Conservation (phyloP, 257 asterid species). For the Paulownia fortunei region DNA sequence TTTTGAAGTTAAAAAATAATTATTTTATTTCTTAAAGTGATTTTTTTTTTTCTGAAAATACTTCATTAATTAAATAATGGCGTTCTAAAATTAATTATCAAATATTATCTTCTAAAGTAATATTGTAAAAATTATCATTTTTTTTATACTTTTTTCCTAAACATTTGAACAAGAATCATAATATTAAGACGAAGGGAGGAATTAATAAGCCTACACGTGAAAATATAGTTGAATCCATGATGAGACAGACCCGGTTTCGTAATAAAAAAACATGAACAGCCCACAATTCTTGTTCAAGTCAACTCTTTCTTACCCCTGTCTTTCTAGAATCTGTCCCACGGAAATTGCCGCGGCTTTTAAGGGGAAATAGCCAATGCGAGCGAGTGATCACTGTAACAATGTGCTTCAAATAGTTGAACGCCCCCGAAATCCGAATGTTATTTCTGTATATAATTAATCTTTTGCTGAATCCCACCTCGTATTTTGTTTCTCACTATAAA, state of each 20-base stretch:
- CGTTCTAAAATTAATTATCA: too few relatives aligned
- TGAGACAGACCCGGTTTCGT: too few relatives aligned
- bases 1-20: too few relatives aligned
- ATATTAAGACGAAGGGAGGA: too few relatives aligned
- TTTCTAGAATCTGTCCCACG: neutral
- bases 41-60: too few relatives aligned
- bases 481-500: constrained; percentile 12
- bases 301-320: neutral
- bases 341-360: neutral
- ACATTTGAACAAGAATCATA: too few relatives aligned
- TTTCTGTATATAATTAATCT: neutral
- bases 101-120: too few relatives aligned
- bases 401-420: neutral
- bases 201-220: neutral
- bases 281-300: neutral
- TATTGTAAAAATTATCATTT: too few relatives aligned
- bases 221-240: neutral
- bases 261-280: neutral
- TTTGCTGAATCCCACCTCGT: too few relatives aligned
- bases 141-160: too few relatives aligned
- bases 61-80: neutral
- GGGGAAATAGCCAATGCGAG: neutral
- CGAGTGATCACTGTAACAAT: constrained; percentile 12
- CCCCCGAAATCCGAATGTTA: neutral
- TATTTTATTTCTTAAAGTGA: too few relatives aligned